Conservation (phyloP, 2,329 filamentous ascomycete genomes). For the Erysiphe pulchra region DNA sequence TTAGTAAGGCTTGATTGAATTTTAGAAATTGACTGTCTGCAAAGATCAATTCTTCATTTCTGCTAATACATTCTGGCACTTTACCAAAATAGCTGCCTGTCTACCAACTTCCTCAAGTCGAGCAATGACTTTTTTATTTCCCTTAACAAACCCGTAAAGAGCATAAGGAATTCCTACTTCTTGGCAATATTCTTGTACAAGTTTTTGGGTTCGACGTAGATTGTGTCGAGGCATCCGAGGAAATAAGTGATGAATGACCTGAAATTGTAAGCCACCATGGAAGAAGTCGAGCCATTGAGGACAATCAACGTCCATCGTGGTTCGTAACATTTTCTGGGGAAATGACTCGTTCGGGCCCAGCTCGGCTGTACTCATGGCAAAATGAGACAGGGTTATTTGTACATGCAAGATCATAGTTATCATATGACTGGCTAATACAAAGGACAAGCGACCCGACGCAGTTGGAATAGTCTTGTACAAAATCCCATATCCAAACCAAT, state of each 20-base stretch:
- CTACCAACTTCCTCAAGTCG: conserved; percentile 53
- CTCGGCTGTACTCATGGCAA: conserved; percentile 78
- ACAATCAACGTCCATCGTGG: conserved; percentile 83
- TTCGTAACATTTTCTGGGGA: conserved; percentile 71
- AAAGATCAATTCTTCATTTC: conserved; percentile 7
- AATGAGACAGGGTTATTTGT: conserved; percentile 79
- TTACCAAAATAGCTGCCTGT: conserved; percentile 51
- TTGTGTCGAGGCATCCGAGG: conserved; percentile 70
- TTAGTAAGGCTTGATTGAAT: not conserved
- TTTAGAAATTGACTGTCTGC: not conserved
- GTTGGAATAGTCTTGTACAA: conserved; percentile 48
- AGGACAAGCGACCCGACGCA: conserved; percentile 41
- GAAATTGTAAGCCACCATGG: conserved; percentile 73
- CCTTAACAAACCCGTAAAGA: conserved; percentile 60
- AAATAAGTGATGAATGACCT: conserved; percentile 68
- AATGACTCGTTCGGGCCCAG: conserved; percentile 68
- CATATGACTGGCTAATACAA: conserved; percentile 58
- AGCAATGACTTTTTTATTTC: conserved; percentile 58
- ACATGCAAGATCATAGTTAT: conserved; percentile 62
- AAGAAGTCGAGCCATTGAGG: conserved; percentile 72
- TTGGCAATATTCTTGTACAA: conserved; percentile 58
- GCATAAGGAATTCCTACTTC: conserved; percentile 70
- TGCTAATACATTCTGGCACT: conserved; percentile 32
- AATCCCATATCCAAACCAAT: conserved; percentile 63
- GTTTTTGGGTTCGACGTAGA: conserved; percentile 43